A percentile compares a stretch with the other conserved stretches of the same genome.
Evolutionary conservation across 2,329 filamentous ascomycete species (phyloP).

Genomic region (Gaeumannomyces sp.): DNA sequence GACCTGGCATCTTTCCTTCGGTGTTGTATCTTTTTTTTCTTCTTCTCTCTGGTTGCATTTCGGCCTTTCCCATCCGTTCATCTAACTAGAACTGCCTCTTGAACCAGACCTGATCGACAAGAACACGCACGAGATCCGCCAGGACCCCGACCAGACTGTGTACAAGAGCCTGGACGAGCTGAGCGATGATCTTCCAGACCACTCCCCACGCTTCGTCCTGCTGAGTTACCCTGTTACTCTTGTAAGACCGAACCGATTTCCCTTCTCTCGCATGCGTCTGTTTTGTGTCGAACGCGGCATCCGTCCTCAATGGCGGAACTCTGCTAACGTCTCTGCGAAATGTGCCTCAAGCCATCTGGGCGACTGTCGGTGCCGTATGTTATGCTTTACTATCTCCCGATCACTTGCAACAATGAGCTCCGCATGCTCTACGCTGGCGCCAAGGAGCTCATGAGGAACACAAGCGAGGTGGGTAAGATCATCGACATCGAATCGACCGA

Average conservation of each 20-base stretch:
- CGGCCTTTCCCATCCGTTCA: background rate
- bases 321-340: background rate
- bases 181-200: slow-evolving; percentile 84
- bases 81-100: background rate
- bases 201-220: slow-evolving; percentile 82
- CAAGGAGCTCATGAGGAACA: slow-evolving; percentile 92
- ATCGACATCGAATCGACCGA: slow-evolving; percentile 78
- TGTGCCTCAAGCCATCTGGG: slow-evolving; percentile 64
- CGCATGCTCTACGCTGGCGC: slow-evolving; percentile 95
- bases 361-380: slow-evolving; percentile 88
- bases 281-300: background rate
- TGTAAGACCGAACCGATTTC: slow-evolving; percentile 39
- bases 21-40: slow-evolving; percentile 6
- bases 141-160: slow-evolving; percentile 67
- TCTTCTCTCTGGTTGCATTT: background rate
- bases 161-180: slow-evolving; percentile 79
- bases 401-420: slow-evolving; percentile 79
- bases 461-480: slow-evolving; percentile 80
- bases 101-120: slow-evolving; percentile 72
- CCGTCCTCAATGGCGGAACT: background rate
- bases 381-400: slow-evolving; percentile 88
- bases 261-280: background rate
- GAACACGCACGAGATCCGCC: slow-evolving; percentile 80
- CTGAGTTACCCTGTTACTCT: slow-evolving; percentile 86
- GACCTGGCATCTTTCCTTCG: too few relatives aligned